These are phyloP conservation scores for Glarea lozoyensis DNA, from an alignment of 495 filamentous ascomycete genomes.

Conservation along the genomic window DNA sequence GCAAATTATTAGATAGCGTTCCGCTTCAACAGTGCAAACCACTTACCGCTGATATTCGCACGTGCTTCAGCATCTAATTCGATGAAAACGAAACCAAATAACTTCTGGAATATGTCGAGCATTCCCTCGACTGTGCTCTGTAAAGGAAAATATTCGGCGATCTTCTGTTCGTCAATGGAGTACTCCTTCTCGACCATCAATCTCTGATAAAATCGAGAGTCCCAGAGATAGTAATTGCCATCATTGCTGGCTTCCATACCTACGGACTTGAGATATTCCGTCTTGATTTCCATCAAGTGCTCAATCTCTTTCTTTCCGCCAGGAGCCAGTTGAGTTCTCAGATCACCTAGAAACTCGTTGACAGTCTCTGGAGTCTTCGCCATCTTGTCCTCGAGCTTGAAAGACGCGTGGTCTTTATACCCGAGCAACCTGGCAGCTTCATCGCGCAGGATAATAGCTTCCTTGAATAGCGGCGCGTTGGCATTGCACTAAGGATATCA, in stretches of 20 bases:
- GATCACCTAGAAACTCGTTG: slow-evolving; percentile 71
- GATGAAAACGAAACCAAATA: slow-evolving; percentile 88
- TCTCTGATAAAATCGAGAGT: slow-evolving; percentile 72
- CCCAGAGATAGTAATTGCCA: slow-evolving; percentile 55
- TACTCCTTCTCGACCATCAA: slow-evolving; percentile 90
- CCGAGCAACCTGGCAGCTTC: slow-evolving; percentile 87
- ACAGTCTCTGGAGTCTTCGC: slow-evolving; percentile 86
- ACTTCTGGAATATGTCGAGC: slow-evolving; percentile 87
- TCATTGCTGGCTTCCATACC: slow-evolving; percentile 54
- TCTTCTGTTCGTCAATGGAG: slow-evolving; percentile 76
- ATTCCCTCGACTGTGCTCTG: slow-evolving; percentile 77
- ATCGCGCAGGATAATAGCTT: slow-evolving; percentile 80
- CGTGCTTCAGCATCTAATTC: slow-evolving; percentile 53
- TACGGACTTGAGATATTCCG: slow-evolving; percentile 54
- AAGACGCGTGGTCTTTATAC: slow-evolving; percentile 86
- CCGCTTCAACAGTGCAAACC: neutral
- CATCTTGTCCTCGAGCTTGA: slow-evolving; percentile 95
- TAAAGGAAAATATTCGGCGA: slow-evolving; percentile 92
- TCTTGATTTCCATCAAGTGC: slow-evolving; percentile 69
- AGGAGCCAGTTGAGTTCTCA: slow-evolving; percentile 62
- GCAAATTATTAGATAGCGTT: slow-evolving; percentile 10
- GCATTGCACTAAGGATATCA: slow-evolving; percentile 50
- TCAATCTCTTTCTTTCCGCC: slow-evolving; percentile 73
- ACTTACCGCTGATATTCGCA: slow-evolving; percentile 26
- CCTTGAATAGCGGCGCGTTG: slow-evolving; percentile 79